Base-by-base conservation (phyloP, 208 protist genomes). In the Wallacemonas sp. region DNA sequence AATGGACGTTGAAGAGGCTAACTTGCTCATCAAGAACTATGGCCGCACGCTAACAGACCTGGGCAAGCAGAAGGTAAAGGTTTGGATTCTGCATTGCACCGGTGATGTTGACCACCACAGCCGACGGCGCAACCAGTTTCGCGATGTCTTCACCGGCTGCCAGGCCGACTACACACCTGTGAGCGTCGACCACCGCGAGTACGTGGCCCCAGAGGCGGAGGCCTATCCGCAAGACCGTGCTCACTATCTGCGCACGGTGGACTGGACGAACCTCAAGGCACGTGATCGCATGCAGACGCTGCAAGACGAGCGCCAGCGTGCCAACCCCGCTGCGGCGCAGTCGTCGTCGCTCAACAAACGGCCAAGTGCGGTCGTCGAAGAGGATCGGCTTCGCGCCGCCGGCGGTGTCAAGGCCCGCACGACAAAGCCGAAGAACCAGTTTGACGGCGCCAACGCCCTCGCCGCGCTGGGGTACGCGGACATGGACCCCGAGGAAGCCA, bases 391-490 rank as follows among this genome's bases (percentile, higher is more conserved):
- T 8, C 13, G 57, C 38, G 26, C 59, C 26, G 12, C 36, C 12
- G 30, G 33, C 19, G 38, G 36, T 61, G 13, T 33, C 32, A 21
- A 5, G 63, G 29, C 52, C 34, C 83, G 83, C 63, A 48, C 75
- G 8, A 93, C 81, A 22, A 93, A 93, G 63, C 89, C 86, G 6
- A 92, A 91, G 63, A 87, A 70, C 63, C 89, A 95, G 73, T 95
- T 95, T 65, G 89, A 95, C 65, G 84, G 82, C 13, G 62, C 93
- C 15, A 87, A 83, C 22, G 46, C 83, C 19, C 62, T 95, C 2
- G 53, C 68, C 0, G 60, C 73, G 2, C 78, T 95, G 24, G 86
- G 89, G 36, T 88, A 82, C 36, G 70, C 62, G 2, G 74, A 57
- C 33, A 58, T 63, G 21, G 65, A 79, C 22, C 58, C 76, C 15